Base-by-base conservation (phyloP, 2,329 filamentous ascomycete species). In the Neofusicoccum sp. region DNA sequence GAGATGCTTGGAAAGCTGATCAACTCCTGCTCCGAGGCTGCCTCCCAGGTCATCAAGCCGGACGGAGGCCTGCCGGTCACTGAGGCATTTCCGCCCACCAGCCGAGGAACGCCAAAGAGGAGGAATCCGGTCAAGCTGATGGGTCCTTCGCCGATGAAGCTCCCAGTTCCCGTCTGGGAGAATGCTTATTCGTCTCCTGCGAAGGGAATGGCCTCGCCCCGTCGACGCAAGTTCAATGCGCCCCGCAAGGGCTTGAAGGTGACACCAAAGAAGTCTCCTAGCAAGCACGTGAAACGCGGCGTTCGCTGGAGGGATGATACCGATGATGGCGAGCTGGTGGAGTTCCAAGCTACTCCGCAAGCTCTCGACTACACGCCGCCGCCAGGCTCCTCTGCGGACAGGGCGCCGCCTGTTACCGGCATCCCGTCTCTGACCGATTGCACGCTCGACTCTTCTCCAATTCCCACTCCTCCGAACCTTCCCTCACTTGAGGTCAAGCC, bases 301-400 rank as follows among this genome's bases (percentile, higher is more conserved):
- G 94, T 99, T 5, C 87, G 94, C 67, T 99, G 95, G 95, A 88
- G 92, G 64, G 93, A 96, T 71, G 95, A 98, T 70, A 92, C 89
- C 2, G 90, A 96, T 71, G 87, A 94, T 58, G 93, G 93, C 29
- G 88, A 89, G 0, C 80, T 98, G 62, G 93, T 91, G 9, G 95
- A 98, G 73, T 97, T 94, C 73, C 91, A 94, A 72, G 92, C 92
- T 78, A 97, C 94, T 2, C 94, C 95, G 1, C 85, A 93, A 74
- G 90, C 89, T 72, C 76, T 84, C 7, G 81, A 85, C 14, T 81
- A 81, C 2, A 85, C 86, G 0, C 85, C 87, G 6, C 36, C 49
- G 16, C 84, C 87, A 56, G 76, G 66, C 29, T 85, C 84, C 14
- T 83, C 84, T 33, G 75, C 82, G 44, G 84, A 86, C 49, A 72